Evolutionary conservation across 768 basidiomycete species (phyloP).

Genomic region (Scleroderma citrinum): DNA sequence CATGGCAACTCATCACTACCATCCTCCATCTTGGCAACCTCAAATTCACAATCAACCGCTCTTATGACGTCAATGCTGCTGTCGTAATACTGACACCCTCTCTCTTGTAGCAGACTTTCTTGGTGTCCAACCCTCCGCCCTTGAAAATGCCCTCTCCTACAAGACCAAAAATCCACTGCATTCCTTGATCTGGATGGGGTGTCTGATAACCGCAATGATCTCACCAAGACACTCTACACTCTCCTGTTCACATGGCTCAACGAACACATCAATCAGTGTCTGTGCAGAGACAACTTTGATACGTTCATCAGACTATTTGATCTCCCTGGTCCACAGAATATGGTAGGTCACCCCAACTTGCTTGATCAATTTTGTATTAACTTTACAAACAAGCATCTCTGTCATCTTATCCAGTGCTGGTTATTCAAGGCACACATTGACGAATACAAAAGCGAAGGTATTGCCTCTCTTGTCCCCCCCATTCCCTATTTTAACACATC

Average conservation of each 20-base stretch:
- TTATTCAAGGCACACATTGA: constrained; percentile 77
- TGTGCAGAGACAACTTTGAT: constrained; percentile 88
- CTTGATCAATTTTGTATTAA: constrained; percentile 97
- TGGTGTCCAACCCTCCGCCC: constrained; percentile 64
- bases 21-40: constrained; percentile 96
- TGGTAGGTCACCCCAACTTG: constrained; percentile 81
- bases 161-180: constrained; percentile 93
- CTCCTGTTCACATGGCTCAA: constrained; percentile 95
- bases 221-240: constrained; percentile 90
- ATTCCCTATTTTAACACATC: constrained; percentile 81
- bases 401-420: constrained; percentile 71
- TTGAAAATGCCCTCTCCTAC: constrained; percentile 83
- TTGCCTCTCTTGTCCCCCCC: constrained; percentile 61
- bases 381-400: constrained; percentile 89
- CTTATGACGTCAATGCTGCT: constrained; percentile 86
- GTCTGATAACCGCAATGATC: constrained; percentile 87
- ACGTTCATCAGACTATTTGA: constrained; percentile 94
- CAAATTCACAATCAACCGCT: constrained; percentile 80
- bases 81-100: constrained; percentile 80
- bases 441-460: constrained; percentile 81
- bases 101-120: constrained; percentile 86
- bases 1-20: constrained; percentile 89
- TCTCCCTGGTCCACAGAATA: constrained; percentile 89
- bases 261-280: constrained; percentile 91
- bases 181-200: constrained; percentile 95